phyloP scores from a whole-genome alignment of 768 basidiomycete genomes.

The Lactarius psammicola region DNA sequence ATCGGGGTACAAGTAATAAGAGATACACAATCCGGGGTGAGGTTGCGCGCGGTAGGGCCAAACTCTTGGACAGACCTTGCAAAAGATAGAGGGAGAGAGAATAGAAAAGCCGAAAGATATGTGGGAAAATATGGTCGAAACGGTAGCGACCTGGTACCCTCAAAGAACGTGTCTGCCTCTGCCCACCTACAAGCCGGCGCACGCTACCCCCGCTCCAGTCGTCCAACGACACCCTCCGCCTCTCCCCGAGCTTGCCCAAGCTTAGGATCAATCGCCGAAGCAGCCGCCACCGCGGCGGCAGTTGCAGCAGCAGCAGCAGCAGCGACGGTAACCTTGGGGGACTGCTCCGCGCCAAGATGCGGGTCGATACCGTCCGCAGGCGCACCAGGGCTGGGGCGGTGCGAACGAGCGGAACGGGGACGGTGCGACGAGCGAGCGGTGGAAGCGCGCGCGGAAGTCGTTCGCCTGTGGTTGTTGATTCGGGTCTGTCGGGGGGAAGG shows the following conservation, averaged over 20 bases:
- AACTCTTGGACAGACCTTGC: not conserved
- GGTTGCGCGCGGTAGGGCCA: slow-evolving; percentile 6
- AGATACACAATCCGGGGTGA: not conserved
- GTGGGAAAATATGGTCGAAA: not conserved
- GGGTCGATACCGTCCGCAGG: slow-evolving; percentile 31
- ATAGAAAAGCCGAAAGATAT: not conserved
- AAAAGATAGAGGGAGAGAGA: not conserved
- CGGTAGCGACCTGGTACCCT: not conserved
- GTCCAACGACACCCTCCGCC: slow-evolving; percentile 37
- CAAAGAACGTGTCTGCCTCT: not conserved
- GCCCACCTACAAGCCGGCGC: not conserved
- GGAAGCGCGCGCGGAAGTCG: slow-evolving; percentile 68
- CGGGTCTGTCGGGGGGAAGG: slow-evolving; percentile 21
- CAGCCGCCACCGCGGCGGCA: slow-evolving; percentile 14
- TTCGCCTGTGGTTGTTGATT: slow-evolving; percentile 37
- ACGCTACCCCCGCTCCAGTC: slow-evolving; percentile 32
- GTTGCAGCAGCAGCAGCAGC: not conserved
- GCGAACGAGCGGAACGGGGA: slow-evolving; percentile 50
- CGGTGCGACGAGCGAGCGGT: slow-evolving; percentile 56
- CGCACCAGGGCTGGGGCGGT: slow-evolving; percentile 24
- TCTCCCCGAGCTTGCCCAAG: slow-evolving; percentile 39
- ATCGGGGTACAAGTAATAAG: slow-evolving; percentile 13
- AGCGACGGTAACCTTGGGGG: slow-evolving; percentile 2
- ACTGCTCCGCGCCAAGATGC: slow-evolving; percentile 22
- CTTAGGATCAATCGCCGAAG: slow-evolving; percentile 34